Base-by-base conservation (phyloP, 768 basidiomycete species). In the Nidula microcarpa region DNA sequence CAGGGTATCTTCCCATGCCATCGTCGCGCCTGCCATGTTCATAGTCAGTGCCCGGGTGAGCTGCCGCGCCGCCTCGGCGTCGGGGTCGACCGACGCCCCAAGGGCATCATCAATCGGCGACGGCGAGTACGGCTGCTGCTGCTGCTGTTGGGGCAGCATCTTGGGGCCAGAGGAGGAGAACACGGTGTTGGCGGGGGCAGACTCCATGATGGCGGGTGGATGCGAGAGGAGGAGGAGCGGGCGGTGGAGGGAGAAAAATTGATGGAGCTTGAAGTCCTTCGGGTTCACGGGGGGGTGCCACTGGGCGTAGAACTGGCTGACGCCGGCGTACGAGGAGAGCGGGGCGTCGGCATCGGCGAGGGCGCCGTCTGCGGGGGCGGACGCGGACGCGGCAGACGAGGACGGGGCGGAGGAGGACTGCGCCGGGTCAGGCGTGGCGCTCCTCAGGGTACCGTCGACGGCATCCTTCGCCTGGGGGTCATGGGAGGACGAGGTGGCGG, bases 201-300 rank as follows among this genome's bases (percentile, higher is more conserved):
- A 60, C 10, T 69, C 61, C 53, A 91, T 74, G 53, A 84, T 70
- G 7, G 81, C 72, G 0, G 82, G 60, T 0, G 89, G 84, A 55
- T 85, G 79, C 32, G 78, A 71, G 43, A 92, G 75, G 36, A 89
- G 79, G 17, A 92, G 80, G 2, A 93, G 75, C 1, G 91, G 91
- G 10, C 91, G 81, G 61, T 93, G 85, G 33, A 91, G 73, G 2
- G 91, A 82, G 71, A 94, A 93, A 69, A 94, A 93, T 51, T 89
- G 87, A 64, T 92, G 89, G 9, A 91, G 77, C 62, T 85, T 87
- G 68, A 88, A 84, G 58, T 89, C 88, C 56, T 85, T 82, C 9
- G 85, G 64, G 51, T 76, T 81, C 52, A 91, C 60, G 23, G 78
- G 59, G 1, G 85, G 86, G 57, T 89, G 86, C 9, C 71, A 57